A percentile compares a stretch with the other conserved stretches of the same genome.
phyloP scores from a whole-genome alignment of 345 rosid species.

The Ailanthus altissimus region DNA sequence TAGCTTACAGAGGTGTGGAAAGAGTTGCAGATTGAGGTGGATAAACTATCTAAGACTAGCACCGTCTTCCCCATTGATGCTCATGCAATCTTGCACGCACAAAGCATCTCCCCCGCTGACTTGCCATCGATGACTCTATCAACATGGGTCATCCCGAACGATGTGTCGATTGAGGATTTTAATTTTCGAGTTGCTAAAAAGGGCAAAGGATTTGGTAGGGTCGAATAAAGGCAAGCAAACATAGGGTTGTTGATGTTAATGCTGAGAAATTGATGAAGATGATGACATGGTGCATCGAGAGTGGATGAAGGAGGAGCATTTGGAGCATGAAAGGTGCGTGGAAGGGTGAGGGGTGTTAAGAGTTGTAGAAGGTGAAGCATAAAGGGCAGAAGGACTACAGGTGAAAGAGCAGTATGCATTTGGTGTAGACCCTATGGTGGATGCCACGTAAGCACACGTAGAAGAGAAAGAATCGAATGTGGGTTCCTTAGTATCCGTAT shows the following conservation, averaged over 20 bases:
- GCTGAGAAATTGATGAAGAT: slow-evolving; percentile 24
- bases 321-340: slow-evolving; percentile 55
- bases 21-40: too few species aligned
- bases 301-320: slow-evolving; percentile 63
- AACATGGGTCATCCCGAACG: background rate
- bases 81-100: slow-evolving; percentile 64
- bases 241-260: slow-evolving; percentile 18
- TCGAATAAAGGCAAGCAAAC: slow-evolving; percentile 55
- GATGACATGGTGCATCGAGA: slow-evolving; percentile 54
- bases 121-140: slow-evolving; percentile 39
- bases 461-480: slow-evolving; percentile 44
- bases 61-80: slow-evolving; percentile 61
- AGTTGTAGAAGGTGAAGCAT: slow-evolving; percentile 63
- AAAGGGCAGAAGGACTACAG: slow-evolving; percentile 64
- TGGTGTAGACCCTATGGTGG: slow-evolving; percentile 65
- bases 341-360: slow-evolving; percentile 48
- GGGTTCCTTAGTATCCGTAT: slow-evolving; percentile 53
- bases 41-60: too few species aligned
- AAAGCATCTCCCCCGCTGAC: slow-evolving; percentile 44
- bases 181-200: background rate
- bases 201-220: slow-evolving; percentile 45
- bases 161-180: background rate
- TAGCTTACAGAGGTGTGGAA: too few species aligned
- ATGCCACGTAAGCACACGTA: slow-evolving; percentile 51
- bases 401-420: slow-evolving; percentile 70